Conservation (phyloP, 148 eudicot species). For the Chenopodium suecicum region DNA sequence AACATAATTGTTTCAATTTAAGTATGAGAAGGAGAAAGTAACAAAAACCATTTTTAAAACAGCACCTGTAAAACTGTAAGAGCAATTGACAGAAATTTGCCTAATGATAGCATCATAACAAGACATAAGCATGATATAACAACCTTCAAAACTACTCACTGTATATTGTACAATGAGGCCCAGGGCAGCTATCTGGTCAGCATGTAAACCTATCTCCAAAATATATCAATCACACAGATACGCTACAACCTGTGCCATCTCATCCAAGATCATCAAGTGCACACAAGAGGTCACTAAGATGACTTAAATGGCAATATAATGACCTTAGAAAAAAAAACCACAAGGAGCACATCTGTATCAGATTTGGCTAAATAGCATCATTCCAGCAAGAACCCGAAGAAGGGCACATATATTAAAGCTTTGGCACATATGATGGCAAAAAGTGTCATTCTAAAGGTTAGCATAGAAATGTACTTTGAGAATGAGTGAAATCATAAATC, state of each 20-base stretch:
- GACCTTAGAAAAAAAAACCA: no score
- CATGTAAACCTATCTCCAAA: slow-evolving; percentile 35
- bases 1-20: background rate
- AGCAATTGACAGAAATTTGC: background rate
- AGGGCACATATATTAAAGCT: background rate
- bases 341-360: slow-evolving; percentile 27
- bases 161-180: background rate
- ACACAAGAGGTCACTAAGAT: background rate
- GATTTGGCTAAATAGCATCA: slow-evolving; percentile 59
- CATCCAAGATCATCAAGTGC: slow-evolving; percentile 17
- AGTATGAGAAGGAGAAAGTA: background rate
- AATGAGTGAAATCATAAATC: background rate
- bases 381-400: slow-evolving; percentile 27
- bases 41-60: background rate
- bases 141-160: background rate
- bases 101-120: background rate
- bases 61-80: background rate
- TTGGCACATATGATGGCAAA: background rate
- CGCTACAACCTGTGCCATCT: slow-evolving; percentile 40
- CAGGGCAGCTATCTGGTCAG: slow-evolving; percentile 42
- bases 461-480: background rate
- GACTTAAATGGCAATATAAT: no score
- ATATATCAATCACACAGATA: slow-evolving; percentile 32
- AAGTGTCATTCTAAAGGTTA: background rate
- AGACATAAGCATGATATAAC: background rate